Evolutionary conservation across 192 early-diverging fungal species (phyloP), one percentile per base, ranked within the genome.

Genomic region (Linnemannia schmuckeri): DNA sequence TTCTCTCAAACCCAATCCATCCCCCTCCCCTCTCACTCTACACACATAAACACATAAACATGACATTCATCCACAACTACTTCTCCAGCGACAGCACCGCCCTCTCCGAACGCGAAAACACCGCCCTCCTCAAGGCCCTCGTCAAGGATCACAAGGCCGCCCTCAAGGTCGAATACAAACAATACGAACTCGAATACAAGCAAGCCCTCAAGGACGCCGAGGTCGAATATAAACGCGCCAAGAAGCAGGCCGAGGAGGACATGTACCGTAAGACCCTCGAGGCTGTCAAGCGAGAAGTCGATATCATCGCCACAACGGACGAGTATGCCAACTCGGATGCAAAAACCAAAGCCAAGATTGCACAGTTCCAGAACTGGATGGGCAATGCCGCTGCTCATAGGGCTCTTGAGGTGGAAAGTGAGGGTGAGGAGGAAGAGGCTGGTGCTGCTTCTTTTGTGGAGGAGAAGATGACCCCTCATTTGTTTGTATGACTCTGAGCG

Each of bases 261-360:
- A 35, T 84, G 63, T 37, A 54, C 66, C 55, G 66, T 66, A 75
- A 74, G 17, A 75, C 52, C 0, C 12, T 79, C 2, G 24, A 22
- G 1, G 72, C 73, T 13, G 72, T 79, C 73, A 46, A 70, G 49
- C 72, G 72, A 8, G 82, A 84, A 35, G 46, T 85, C 6, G 83
- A 85, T 40, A 35, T 37, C 3, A 74, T 85, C 15, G 22, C 38
- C 1, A 52, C 72, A 0, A 75, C 83, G 1, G 78, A 80, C 5
- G 73, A 57, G 30, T 80, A 57, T 76, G 38, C 49, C 24, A 63
- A 57, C 8, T 47, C 74, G 20, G 83, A 85, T 27, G 49, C 68
- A 57, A 85, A 85, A 46, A 80, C 78, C 5, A 68, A 61, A 20
- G n/a, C 52, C 42, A 84, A 84, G 73, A 46, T 84, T 49, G 72